phyloP scores from a whole-genome alignment of 176 grass and related monocot species.

The Echinochloa phyllopogon region DNA sequence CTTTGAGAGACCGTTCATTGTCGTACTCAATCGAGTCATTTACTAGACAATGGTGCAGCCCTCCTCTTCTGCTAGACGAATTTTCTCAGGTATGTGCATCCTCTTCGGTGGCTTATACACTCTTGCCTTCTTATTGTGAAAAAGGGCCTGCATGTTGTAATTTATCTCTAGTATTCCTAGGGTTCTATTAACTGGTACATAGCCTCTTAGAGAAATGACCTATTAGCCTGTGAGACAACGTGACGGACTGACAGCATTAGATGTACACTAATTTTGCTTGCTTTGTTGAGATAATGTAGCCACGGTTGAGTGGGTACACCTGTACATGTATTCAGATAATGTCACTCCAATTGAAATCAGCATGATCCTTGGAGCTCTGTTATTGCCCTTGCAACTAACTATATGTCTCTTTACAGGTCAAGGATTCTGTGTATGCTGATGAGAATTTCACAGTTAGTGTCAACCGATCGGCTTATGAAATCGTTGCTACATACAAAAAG shows the following conservation, averaged over 20 bases:
- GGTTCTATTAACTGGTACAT: background rate
- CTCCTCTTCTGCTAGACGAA: slow-evolving; percentile 81
- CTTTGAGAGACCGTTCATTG: slow-evolving; percentile 55
- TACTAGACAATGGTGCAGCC: slow-evolving; percentile 94
- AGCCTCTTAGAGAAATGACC: background rate
- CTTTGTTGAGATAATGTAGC: background rate
- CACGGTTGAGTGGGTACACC: background rate
- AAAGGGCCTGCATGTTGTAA: background rate
- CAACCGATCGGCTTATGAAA: slow-evolving; percentile 77
- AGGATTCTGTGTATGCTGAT: slow-evolving; percentile 67
- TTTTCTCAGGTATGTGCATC: slow-evolving; percentile 74
- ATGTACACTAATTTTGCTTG: background rate
- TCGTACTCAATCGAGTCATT: slow-evolving; percentile 58
- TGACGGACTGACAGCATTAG: background rate
- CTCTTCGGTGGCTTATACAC: background rate
- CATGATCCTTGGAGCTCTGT: background rate
- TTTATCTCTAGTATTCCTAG: slow-evolving; percentile 8
- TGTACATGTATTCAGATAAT: background rate
- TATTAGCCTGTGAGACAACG: background rate
- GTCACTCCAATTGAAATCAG: background rate
- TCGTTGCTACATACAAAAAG: slow-evolving; percentile 97
- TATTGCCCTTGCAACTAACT: background rate
- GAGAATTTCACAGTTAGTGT: slow-evolving; percentile 92
- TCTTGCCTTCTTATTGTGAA: background rate
- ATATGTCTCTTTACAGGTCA: slow-evolving; percentile 57